A percentile compares a stretch with the other conserved stretches of the same genome.
Conservation (phyloP, 2,329 filamentous ascomycete genomes). For the Penicillium sp. region DNA sequence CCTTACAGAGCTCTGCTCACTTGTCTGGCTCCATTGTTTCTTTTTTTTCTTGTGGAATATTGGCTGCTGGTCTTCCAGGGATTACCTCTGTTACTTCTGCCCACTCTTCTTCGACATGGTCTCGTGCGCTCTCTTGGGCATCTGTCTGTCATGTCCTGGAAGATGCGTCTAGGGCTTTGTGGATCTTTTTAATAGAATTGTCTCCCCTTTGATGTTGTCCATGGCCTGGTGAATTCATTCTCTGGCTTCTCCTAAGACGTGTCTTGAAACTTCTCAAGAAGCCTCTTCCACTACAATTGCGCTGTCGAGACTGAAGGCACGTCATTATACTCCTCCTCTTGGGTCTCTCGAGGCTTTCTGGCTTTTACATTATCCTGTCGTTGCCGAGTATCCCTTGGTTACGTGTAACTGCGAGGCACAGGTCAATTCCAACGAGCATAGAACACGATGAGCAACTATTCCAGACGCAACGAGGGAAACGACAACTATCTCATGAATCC, state of each 20-base stretch:
- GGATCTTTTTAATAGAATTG: slow-evolving; percentile 27
- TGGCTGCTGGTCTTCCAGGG: slow-evolving; percentile 27
- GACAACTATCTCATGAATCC: slow-evolving; percentile 38
- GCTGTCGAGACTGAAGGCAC: neutral
- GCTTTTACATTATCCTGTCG: neutral
- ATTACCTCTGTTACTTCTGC: slow-evolving; percentile 26
- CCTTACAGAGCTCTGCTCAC: slow-evolving; percentile 28
- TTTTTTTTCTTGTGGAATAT: slow-evolving; percentile 29
- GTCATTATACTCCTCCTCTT: neutral
- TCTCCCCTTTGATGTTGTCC: slow-evolving; percentile 20
- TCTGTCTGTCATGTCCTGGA: slow-evolving; percentile 24
- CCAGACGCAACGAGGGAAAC: slow-evolving; percentile 41
- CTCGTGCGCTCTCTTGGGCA: slow-evolving; percentile 31
- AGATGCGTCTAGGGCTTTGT: slow-evolving; percentile 16
- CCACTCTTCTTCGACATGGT: slow-evolving; percentile 31
- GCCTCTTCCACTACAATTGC: neutral
- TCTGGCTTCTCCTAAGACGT: neutral
- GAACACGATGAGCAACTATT: slow-evolving; percentile 42
- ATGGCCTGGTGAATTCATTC: slow-evolving; percentile 4
- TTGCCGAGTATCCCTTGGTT: neutral
- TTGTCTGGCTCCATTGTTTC: slow-evolving; percentile 20
- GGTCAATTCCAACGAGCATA: slow-evolving; percentile 5
- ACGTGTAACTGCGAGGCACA: neutral
- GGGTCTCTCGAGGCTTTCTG: neutral
- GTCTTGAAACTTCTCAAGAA: neutral